Base-by-base conservation (phyloP, 805 yeast genomes). In the Saturnispora ahearnii region DNA sequence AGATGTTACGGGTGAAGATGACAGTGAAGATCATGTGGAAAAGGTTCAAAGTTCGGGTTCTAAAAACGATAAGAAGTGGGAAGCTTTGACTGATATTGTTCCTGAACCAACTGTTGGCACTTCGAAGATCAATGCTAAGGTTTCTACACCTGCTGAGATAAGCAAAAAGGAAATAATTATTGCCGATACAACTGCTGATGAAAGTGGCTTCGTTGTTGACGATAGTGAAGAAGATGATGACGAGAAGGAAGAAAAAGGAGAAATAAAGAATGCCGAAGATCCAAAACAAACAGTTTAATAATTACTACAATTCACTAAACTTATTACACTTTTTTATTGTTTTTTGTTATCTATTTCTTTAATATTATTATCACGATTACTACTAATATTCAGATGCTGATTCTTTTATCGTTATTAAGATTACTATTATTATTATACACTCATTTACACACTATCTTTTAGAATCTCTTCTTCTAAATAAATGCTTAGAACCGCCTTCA, bases 141-240 rank as follows among this genome's bases (percentile, higher is more conserved):
- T 36, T 10, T 36, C 40, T 7, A 11, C 21, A 15, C 24, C 40
- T 36, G 40, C 40, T 36, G 24, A 49, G 5, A 45, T 22, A 9
- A 36, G 13, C 8, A 18, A 8, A 36, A 36, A 22, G 10, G 40
- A 36, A 18, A 22, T 22, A 11, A 36, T 22, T n/a, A 24, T 15
- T 24, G 22, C 30, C 5, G 22, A 21, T 24, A 12, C 42, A 13
- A 38, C 42, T 12, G 29, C 21, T n/a, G 46, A 64, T 36, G 73
- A 72, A 56, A 79, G 74, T 44, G 75, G 77, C 4, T 77, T 77
- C 56, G 63, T 72, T 45, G 73, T 77, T 44, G 78, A 73, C 40
- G 79, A 74, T 48, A 70, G 75, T 51, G 79, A 75, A 48, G 79
- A 74, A 38, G 72, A 67, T 13, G 37, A 43, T 22, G 68, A 62